Evolutionary conservation across 805 yeast genomes (phyloP).

Genomic region (Saccharomycopsis synnaedendra): DNA sequence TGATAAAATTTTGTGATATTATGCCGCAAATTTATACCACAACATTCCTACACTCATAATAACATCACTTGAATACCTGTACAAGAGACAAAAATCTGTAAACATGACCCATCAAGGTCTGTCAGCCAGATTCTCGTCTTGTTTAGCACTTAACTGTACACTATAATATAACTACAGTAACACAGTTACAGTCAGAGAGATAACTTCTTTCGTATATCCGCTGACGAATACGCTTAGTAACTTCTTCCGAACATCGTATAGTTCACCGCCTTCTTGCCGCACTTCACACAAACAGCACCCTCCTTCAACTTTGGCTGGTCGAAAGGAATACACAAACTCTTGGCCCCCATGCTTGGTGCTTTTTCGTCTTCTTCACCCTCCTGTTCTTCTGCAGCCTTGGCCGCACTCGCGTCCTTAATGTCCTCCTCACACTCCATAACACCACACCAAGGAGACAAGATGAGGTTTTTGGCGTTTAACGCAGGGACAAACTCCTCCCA

Average conservation of each 20-base stretch:
- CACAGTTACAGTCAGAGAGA: too few species aligned
- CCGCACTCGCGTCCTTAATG: conserved; percentile 80
- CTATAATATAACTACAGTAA: too few species aligned
- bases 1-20: too few species aligned
- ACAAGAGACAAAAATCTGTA: too few species aligned
- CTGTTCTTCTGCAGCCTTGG: conserved; percentile 60
- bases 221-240: conserved; percentile 26
- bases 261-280: conserved; percentile 63
- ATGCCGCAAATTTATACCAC: too few species aligned
- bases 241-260: conserved; percentile 98
- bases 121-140: too few species aligned
- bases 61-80: too few species aligned
- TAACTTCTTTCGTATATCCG: too few species aligned
- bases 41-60: too few species aligned
- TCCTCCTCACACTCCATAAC: conserved; percentile 89
- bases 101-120: too few species aligned
- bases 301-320: conserved; percentile 75
- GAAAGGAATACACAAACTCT: conserved; percentile 92
- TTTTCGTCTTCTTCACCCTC: conserved; percentile 82
- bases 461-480: conserved; percentile 81
- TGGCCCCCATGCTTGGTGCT: conserved; percentile 99
- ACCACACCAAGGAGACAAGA: conserved; percentile 97
- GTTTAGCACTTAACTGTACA: too few species aligned
- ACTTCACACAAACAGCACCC: conserved; percentile 80
- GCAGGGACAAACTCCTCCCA: conserved; percentile 92